Percentiles rank a stretch among this genome's conserved stretches.
These are phyloP conservation scores for Endocalyx cinctus DNA, from an alignment of 2,329 filamentous ascomycete genomes.

Conservation along the genomic window DNA sequence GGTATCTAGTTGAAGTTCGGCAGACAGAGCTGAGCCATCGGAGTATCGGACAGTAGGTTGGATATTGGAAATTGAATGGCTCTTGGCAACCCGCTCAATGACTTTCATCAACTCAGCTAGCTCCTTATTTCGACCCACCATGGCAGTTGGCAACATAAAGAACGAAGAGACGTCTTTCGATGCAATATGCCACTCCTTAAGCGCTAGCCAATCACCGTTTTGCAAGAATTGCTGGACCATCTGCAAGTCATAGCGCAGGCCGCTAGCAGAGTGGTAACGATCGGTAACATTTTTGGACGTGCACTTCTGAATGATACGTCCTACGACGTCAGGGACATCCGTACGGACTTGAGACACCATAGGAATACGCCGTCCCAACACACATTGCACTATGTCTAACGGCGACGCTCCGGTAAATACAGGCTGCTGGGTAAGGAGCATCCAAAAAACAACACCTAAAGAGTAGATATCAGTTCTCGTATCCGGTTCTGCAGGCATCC, in stretches of 20 bases:
- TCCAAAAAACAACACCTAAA: constrained; percentile 85
- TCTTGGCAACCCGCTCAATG: constrained; percentile 71
- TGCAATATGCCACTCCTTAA: constrained; percentile 72
- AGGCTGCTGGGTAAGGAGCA: constrained; percentile 70
- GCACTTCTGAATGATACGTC: constrained; percentile 83
- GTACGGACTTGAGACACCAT: constrained; percentile 71
- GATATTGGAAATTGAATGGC: constrained; percentile 47
- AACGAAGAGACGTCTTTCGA: constrained; percentile 88
- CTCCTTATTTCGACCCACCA: constrained; percentile 76
- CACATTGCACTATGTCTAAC: constrained; percentile 86
- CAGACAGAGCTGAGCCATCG: constrained; percentile 50
- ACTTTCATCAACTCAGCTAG: constrained; percentile 65
- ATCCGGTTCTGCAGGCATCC: constrained; percentile 88
- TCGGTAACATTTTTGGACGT: constrained; percentile 84
- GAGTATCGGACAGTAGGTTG: constrained; percentile 43
- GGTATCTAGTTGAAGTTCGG: constrained; percentile 40
- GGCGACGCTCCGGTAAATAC: constrained; percentile 77
- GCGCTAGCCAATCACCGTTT: constrained; percentile 65
- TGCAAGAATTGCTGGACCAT: constrained; percentile 70
- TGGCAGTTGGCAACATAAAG: constrained; percentile 76
- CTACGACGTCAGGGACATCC: constrained; percentile 79
- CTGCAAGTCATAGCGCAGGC: constrained; percentile 75
- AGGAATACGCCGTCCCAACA: constrained; percentile 74
- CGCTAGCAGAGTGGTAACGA: constrained; percentile 83
- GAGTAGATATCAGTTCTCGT: constrained; percentile 92